Percentiles rank a stretch among this genome's conserved stretches.
phyloP scores from a whole-genome alignment of 805 yeast genomes.

The Ogataea paraovalis region DNA sequence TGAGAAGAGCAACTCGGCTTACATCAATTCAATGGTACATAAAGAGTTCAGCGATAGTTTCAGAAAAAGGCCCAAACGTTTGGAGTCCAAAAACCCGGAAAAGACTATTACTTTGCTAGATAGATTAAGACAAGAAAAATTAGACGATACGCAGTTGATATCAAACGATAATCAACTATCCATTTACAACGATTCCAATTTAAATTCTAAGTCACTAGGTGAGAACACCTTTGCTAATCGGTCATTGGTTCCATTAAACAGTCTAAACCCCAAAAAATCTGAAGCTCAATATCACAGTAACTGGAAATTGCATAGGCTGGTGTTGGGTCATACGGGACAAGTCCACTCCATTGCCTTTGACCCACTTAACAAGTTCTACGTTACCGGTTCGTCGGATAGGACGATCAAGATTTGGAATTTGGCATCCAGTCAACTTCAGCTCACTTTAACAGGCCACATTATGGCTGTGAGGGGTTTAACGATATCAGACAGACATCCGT shows the following conservation, averaged over 20 bases:
- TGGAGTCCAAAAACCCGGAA: constrained; percentile 7
- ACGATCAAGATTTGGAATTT: constrained; percentile 91
- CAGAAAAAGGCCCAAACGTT: constrained; percentile 12
- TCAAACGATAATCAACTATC: background rate
- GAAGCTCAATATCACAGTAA: constrained; percentile 45
- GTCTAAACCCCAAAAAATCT: background rate
- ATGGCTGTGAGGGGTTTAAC: constrained; percentile 82
- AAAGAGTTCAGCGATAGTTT: constrained; percentile 8
- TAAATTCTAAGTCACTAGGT: constrained; percentile 3
- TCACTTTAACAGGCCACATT: constrained; percentile 85
- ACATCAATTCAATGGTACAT: constrained; percentile 9
- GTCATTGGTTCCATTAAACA: constrained; percentile 21
- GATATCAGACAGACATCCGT: constrained; percentile 75
- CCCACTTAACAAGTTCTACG: constrained; percentile 87
- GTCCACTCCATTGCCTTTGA: constrained; percentile 78
- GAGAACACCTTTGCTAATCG: constrained; percentile 23
- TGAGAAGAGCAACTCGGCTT: constrained; percentile 7
- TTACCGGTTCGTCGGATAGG: constrained; percentile 84
- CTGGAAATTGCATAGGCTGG: constrained; percentile 70
- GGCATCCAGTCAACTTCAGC: constrained; percentile 61
- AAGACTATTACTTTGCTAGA: constrained; percentile 17
- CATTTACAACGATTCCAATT: background rate
- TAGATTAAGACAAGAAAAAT: constrained; percentile 12
- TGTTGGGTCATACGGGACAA: constrained; percentile 93
- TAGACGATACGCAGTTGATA: background rate